These are phyloP conservation scores for Neoboletus brunneissimus DNA, from an alignment of 768 basidiomycete genomes.

Conservation along the genomic window DNA sequence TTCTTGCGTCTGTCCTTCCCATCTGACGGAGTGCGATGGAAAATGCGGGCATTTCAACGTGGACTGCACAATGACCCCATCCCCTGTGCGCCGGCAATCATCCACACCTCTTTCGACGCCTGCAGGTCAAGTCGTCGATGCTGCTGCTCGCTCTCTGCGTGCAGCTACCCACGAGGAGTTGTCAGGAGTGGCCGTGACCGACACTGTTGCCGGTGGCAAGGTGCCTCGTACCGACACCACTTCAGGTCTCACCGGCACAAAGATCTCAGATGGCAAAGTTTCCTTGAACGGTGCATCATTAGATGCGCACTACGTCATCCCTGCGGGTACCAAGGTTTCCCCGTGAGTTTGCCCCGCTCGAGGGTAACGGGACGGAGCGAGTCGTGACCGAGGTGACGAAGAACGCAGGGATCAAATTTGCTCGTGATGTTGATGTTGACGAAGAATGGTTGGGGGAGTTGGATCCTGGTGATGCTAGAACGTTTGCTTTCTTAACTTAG, in stretches of 20 bases:
- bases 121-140: no score
- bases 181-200: no score
- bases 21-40: conserved; percentile 30
- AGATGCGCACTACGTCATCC: no score
- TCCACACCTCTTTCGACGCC: no score
- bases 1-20: conserved; percentile 29
- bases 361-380: neutral
- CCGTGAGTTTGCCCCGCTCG: neutral
- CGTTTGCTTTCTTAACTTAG: neutral
- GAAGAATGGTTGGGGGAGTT: no score
- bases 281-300: no score
- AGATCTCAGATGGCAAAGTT: neutral
- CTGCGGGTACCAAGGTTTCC: neutral
- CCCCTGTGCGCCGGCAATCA: conserved; percentile 20
- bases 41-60: conserved; percentile 26
- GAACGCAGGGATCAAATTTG: neutral
- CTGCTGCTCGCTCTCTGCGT: no score
- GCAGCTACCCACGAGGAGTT: no score
- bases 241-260: neutral
- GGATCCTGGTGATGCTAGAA: no score
- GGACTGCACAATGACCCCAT: conserved; percentile 16
- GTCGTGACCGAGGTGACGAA: neutral
- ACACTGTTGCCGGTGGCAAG: neutral
- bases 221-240: neutral
- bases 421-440: no score